phyloP scores from a whole-genome alignment of 441 rosid genomes.

The Capsella rubella region DNA sequence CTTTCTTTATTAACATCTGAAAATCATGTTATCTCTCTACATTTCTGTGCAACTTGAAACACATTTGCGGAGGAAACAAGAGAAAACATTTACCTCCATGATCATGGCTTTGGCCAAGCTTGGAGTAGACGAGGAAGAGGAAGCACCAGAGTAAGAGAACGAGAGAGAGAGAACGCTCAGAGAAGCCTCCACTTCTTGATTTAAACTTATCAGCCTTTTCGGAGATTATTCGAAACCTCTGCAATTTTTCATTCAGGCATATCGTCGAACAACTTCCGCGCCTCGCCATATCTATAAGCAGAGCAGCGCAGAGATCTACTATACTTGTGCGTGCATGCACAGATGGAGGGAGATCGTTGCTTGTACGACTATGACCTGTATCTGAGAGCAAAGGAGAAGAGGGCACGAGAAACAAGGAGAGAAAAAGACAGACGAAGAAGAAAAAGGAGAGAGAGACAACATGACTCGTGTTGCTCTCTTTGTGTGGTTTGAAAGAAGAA shows the following conservation, averaged over 20 bases:
- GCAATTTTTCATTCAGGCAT: conserved; percentile 42
- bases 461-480: conserved; percentile 26
- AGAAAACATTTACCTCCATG: conserved; percentile 53
- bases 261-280: conserved; percentile 45
- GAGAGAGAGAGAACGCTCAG: conserved; percentile 65
- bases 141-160: conserved; percentile 68
- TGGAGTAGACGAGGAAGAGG: conserved; percentile 62
- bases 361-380: conserved; percentile 18
- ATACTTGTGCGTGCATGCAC: conserved; percentile 20
- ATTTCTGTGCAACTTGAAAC: not conserved
- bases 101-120: conserved; percentile 66
- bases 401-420: conserved; percentile 22
- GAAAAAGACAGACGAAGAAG: not conserved
- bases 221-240: conserved; percentile 26
- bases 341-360: conserved; percentile 2
- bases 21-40: no score
- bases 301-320: not conserved
- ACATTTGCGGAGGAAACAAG: not conserved
- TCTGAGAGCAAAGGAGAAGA: conserved; percentile 27
- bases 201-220: conserved; percentile 9
- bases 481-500: conserved; percentile 20
- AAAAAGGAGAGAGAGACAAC: conserved; percentile 14
- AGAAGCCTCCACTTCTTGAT: conserved; percentile 32
- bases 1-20: conserved; percentile 13
- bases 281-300: conserved; percentile 24